Conservation (phyloP, 352 stramenopile genomes). For the Pythium coloratum region DNA sequence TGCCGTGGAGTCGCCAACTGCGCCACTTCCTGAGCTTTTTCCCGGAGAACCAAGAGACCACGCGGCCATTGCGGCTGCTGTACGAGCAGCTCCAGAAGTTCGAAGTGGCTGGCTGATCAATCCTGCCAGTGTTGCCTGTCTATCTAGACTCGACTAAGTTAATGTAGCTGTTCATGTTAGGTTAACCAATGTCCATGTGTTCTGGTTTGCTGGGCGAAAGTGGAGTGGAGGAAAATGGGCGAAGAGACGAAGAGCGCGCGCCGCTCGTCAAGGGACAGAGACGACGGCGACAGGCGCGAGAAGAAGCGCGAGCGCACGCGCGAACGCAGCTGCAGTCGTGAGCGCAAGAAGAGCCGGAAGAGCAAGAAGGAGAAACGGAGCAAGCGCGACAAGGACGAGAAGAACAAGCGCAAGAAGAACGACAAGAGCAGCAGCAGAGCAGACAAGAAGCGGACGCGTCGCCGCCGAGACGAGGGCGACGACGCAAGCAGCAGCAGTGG, state of each 20-base stretch:
- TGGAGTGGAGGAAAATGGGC: neutral
- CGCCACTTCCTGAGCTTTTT: constrained; percentile 88
- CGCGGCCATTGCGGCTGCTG: constrained; percentile 68
- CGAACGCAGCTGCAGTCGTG: constrained; percentile 23
- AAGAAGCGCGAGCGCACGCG: constrained; percentile 15
- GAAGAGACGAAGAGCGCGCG: neutral
- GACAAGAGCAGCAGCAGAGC: constrained; percentile 10
- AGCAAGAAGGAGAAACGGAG: constrained; percentile 28
- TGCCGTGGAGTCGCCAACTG: constrained; percentile 86
- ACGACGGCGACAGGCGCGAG: neutral
- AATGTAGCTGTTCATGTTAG: constrained; percentile 14
- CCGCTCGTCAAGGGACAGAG: neutral
- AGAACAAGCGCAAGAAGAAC: constrained; percentile 34
- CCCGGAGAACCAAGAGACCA: constrained; percentile 83
- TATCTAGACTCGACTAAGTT: constrained; percentile 12
- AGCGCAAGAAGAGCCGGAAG: constrained; percentile 33
- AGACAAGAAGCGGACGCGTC: neutral
- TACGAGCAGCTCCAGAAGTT: constrained; percentile 83
- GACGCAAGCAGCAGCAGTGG: neutral
- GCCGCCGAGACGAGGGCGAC: neutral
- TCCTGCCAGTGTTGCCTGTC: neutral
- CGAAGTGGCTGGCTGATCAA: constrained; percentile 29
- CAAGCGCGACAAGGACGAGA: constrained; percentile 32
- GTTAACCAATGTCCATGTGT: constrained; percentile 4
- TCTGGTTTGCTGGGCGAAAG: neutral